Base-by-base conservation (phyloP, 2,329 filamentous ascomycete genomes). In the Nemania abortiva region DNA sequence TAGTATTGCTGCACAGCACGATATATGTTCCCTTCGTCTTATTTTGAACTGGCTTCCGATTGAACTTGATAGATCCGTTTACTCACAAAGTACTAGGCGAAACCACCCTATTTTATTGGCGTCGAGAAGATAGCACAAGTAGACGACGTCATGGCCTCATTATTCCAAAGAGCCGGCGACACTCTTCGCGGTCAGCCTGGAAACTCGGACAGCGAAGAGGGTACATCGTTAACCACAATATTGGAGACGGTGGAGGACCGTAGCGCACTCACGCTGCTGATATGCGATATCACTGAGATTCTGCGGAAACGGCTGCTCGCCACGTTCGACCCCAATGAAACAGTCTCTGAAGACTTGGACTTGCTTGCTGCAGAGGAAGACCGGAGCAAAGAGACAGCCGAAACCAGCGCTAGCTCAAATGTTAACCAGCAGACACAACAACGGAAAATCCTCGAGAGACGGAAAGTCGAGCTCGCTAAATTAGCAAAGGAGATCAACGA, bases 181-280 rank as follows among this genome's bases (percentile, higher is more conserved):
- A 68, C 72, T 20, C 34, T 76, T 45, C 66, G 71, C 10, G 69
- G 74, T 42, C 63, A 71, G 50, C 64, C 53, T 10, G 66, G 57
- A 29, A 61, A 68, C 52, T 57, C 66, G 3, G 58, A 60, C 53
- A 66, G 65, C 27, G 65, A 74, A 37, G 72, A 76, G n/a, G 76
- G 70, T 56, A 72, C 73, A 39, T 77, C 76, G 47, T 61, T 77
- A 37, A 76, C 70, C 10, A 75, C 73, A 9, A 67, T 77, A 3
- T 66, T 77, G 20, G 70, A 73, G 54, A 75, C 72, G 10, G 67
- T 49, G 18, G 74, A 77, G 50, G 73, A 77, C n/a, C 74, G 76
- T 18, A 64, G 69, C 11, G 62, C 75, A 2, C 74, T 77, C 66
- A 76, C 73, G 3, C 69, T 77, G 53, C 69, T 77, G 54, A 58